phyloP scores from a whole-genome alignment of 352 stramenopile species.

The Pythium plurisporium region DNA sequence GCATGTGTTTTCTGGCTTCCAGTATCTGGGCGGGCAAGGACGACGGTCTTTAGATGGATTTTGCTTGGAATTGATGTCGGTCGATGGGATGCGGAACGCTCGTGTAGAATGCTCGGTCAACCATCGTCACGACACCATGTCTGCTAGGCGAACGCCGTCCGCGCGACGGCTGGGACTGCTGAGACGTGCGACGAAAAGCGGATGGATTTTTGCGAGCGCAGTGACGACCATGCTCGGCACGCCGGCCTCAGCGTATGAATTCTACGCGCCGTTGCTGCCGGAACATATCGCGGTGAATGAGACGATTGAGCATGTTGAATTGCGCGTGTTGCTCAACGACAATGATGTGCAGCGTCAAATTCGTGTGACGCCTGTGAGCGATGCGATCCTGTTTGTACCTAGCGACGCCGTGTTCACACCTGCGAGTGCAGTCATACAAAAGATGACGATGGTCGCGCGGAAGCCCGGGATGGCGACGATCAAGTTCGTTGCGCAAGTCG shows the following conservation, averaged over 20 bases:
- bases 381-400: slow-evolving; percentile 31
- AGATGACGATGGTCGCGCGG: slow-evolving; percentile 15
- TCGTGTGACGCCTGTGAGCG: slow-evolving; percentile 31
- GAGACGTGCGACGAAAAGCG: background rate
- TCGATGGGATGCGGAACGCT: no score
- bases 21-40: background rate
- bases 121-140: background rate
- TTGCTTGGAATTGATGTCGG: no score
- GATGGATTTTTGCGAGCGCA: background rate
- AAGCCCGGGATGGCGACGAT: slow-evolving; percentile 24
- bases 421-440: background rate
- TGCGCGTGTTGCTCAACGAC: slow-evolving; percentile 33
- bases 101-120: background rate
- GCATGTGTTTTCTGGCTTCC: background rate
- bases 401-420: slow-evolving; percentile 11
- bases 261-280: slow-evolving; percentile 37
- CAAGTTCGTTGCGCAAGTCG: slow-evolving; percentile 26
- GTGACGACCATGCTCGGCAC: background rate
- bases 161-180: background rate
- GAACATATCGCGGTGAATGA: slow-evolving; percentile 31
- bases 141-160: background rate
- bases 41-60: no score
- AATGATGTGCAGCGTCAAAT: slow-evolving; percentile 17
- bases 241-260: slow-evolving; percentile 3
- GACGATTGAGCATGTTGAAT: slow-evolving; percentile 29